Evolutionary conservation across 305 asterid genomes (phyloP).

Genomic region (Fraxinus greggii): DNA sequence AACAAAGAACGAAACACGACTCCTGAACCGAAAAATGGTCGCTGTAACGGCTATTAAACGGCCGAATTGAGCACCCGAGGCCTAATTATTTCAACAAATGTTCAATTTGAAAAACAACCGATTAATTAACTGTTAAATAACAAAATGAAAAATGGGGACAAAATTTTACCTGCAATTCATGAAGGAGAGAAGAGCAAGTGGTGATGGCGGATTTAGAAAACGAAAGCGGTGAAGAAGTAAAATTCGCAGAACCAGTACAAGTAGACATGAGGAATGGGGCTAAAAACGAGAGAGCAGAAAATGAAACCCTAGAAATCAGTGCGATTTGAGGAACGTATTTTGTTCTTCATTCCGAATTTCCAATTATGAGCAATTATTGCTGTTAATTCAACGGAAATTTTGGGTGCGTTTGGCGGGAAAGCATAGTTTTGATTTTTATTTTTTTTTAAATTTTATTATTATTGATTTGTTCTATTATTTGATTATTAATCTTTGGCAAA

Average conservation of each 20-base stretch:
- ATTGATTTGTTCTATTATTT: too few relatives aligned
- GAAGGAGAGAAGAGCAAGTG: constrained; percentile 61
- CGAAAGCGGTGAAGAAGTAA: constrained; percentile 51
- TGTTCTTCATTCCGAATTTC: constrained; percentile 25
- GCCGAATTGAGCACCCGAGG: not conserved
- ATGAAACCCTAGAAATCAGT: constrained; percentile 34
- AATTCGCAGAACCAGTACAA: not conserved
- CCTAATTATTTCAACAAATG: not conserved
- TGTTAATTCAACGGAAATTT: not conserved
- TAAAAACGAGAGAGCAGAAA: constrained; percentile 2
- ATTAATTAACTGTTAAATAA: not conserved
- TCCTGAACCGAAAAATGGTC: not conserved
- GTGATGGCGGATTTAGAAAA: constrained; percentile 53
- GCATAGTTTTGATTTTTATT: not conserved
- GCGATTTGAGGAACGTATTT: constrained; percentile 12
- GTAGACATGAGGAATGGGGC: constrained; percentile 33
- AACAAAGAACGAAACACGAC: not conserved
- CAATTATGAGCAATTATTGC: constrained; percentile 30
- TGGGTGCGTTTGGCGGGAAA: constrained; percentile 33
- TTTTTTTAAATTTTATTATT: not conserved
- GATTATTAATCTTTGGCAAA: too few relatives aligned
- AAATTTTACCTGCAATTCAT: constrained; percentile 52
- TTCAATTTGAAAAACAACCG: not conserved
- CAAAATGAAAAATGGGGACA: not conserved
- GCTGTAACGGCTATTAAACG: not conserved